These are phyloP conservation scores for Scheffersomyces illinoinensis DNA, from an alignment of 1,139 yeast genomes.

Conservation along the genomic window DNA sequence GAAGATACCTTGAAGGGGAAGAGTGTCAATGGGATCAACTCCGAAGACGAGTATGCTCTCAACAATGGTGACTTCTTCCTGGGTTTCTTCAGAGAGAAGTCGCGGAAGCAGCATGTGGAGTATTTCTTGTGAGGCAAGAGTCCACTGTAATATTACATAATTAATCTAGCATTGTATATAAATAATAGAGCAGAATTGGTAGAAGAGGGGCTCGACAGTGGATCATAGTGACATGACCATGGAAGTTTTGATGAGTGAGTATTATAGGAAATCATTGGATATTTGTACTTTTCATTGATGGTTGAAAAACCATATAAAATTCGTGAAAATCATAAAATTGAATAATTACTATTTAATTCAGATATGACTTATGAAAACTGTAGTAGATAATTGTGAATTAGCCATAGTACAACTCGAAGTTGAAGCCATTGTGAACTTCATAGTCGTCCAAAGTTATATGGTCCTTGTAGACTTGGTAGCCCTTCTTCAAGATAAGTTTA, in stretches of 20 bases:
- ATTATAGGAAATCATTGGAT: too few species aligned
- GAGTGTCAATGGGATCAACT: constrained; percentile 37
- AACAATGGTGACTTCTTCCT: constrained; percentile 20
- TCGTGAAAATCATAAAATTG: not conserved
- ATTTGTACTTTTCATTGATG: not conserved
- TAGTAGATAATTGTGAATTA: constrained; percentile 15
- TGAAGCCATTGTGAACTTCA: constrained; percentile 89
- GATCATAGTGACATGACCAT: not conserved
- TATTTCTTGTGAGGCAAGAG: constrained; percentile 17
- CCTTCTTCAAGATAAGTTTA: constrained; percentile 68
- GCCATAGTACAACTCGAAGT: constrained; percentile 77
- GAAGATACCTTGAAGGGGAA: constrained; percentile 45
- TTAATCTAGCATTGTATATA: not conserved
- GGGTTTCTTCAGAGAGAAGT: constrained; percentile 26
- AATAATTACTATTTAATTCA: too few species aligned
- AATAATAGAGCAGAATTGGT: not conserved
- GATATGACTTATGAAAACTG: not conserved
- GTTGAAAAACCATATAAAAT: not conserved
- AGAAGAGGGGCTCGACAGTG: constrained; percentile 5
- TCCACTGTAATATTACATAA: constrained; percentile 3
- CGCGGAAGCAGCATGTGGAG: constrained; percentile 22
- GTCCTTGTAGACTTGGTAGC: constrained; percentile 80
- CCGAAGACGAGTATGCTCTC: constrained; percentile 13
- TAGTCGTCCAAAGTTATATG: constrained; percentile 90
- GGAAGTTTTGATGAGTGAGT: not conserved